Percentiles rank a stretch among this genome's conserved stretches.
phyloP scores from a whole-genome alignment of 495 filamentous ascomycete genomes.

The Penicillium canariense region DNA sequence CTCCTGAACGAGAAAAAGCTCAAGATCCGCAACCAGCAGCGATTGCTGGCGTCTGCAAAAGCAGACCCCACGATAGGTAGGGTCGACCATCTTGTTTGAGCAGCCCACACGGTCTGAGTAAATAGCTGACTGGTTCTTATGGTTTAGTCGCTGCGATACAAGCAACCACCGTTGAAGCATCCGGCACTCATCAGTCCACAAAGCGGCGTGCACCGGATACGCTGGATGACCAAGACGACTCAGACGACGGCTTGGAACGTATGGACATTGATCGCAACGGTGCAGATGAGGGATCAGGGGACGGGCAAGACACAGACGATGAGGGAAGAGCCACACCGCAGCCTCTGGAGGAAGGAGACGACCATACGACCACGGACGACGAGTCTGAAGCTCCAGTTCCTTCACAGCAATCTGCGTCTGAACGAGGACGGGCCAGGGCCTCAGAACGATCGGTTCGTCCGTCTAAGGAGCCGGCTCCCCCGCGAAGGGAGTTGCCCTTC shows the following conservation, averaged over 20 bases:
- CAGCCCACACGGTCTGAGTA: background rate
- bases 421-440: background rate
- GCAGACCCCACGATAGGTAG: constrained; percentile 49
- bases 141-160: constrained; percentile 30
- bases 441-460: constrained; percentile 6
- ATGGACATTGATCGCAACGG: constrained; percentile 55
- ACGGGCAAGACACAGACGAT: constrained; percentile 33
- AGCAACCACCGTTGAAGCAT: constrained; percentile 11
- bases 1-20: constrained; percentile 85
- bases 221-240: constrained; percentile 34
- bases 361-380: constrained; percentile 43
- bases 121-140: background rate
- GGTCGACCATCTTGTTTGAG: background rate
- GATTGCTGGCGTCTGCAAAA: constrained; percentile 60
- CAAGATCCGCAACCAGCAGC: constrained; percentile 83
- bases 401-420: background rate
- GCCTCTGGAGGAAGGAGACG: constrained; percentile 35
- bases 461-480: constrained; percentile 25
- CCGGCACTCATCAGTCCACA: constrained; percentile 21
- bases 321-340: constrained; percentile 37
- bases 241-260: constrained; percentile 53
- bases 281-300: constrained; percentile 8
- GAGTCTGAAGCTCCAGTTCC: constrained; percentile 8
- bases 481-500: constrained; percentile 43
- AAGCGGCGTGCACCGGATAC: constrained; percentile 46